Evolutionary conservation across 2,329 filamentous ascomycete genomes (phyloP).

Genomic region (Xylaria sp.): DNA sequence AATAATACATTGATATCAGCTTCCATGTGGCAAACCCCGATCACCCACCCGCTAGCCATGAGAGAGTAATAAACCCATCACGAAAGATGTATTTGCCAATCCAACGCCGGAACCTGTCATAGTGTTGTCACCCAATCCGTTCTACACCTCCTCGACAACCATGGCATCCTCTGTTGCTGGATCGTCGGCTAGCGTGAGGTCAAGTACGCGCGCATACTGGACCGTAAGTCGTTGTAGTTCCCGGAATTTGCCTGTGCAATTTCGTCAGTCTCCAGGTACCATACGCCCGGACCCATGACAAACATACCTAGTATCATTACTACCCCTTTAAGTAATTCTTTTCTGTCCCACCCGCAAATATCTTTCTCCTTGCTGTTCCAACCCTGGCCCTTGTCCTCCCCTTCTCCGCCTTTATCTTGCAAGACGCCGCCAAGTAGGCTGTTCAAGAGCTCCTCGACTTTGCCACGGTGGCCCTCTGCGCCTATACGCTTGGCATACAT

Average conservation of each 20-base stretch:
- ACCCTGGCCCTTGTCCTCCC: constrained; percentile 55
- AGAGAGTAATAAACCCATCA: background rate
- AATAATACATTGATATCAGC: constrained; percentile 27
- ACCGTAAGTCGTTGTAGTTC: constrained; percentile 94
- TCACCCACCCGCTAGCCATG: background rate
- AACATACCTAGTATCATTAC: constrained; percentile 87
- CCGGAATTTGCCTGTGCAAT: constrained; percentile 79
- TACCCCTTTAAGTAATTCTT: constrained; percentile 86
- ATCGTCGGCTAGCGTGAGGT: constrained; percentile 59
- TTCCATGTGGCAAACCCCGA: constrained; percentile 1
- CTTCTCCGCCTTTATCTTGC: constrained; percentile 58
- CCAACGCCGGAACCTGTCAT: constrained; percentile 24
- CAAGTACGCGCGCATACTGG: constrained; percentile 86
- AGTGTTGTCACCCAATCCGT: background rate
- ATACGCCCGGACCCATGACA: constrained; percentile 10
- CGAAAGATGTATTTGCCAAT: background rate
- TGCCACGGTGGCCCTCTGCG: constrained; percentile 82
- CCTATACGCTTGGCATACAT: constrained; percentile 98
- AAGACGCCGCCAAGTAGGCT: constrained; percentile 76
- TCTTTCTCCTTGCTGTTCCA: constrained; percentile 72
- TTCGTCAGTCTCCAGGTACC: constrained; percentile 36
- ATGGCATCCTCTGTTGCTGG: constrained; percentile 47
- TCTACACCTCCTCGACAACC: constrained; percentile 39
- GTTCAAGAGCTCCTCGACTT: constrained; percentile 91
- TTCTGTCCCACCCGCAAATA: constrained; percentile 89